phyloP scores from a whole-genome alignment of 345 rosid genomes.

The Citrus reticulata region DNA sequence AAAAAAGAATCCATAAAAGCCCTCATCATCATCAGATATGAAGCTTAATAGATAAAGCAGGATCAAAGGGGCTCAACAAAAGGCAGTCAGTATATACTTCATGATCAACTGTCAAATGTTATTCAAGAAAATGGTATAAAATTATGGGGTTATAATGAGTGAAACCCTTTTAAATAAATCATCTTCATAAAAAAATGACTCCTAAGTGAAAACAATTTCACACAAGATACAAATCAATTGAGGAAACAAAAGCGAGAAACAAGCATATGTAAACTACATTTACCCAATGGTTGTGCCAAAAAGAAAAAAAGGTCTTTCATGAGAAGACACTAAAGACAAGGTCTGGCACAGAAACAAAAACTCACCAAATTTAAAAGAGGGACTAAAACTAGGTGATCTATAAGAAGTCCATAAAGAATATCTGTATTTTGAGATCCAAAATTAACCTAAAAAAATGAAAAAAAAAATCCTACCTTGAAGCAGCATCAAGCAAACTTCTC shows the following conservation, averaged over 20 bases:
- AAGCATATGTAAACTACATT: neutral
- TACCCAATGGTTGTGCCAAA: neutral
- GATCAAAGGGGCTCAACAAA: neutral
- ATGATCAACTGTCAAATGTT: neutral
- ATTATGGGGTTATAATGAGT: neutral
- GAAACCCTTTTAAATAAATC: neutral
- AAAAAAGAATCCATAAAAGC: conserved; percentile 4
- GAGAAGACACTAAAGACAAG: neutral
- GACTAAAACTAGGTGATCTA: neutral
- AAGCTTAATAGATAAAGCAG: neutral
- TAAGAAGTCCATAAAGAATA: neutral
- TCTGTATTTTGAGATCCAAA: neutral
- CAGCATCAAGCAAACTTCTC: conserved; percentile 90
- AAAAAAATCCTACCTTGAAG: conserved; percentile 61
- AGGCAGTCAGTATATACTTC: neutral
- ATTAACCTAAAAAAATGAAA: neutral
- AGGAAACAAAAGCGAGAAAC: neutral
- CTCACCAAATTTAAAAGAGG: neutral
- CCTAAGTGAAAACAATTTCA: neutral
- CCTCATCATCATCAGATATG: neutral
- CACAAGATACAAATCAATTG: neutral
- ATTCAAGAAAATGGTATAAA: neutral
- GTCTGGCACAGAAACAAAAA: no score
- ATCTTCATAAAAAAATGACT: neutral
- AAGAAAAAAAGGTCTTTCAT: neutral